A percentile compares a stretch with the other conserved stretches of the same genome.
Evolutionary conservation across 805 yeast genomes (phyloP).

Genomic region (Saccharomycopsis schoenii): DNA sequence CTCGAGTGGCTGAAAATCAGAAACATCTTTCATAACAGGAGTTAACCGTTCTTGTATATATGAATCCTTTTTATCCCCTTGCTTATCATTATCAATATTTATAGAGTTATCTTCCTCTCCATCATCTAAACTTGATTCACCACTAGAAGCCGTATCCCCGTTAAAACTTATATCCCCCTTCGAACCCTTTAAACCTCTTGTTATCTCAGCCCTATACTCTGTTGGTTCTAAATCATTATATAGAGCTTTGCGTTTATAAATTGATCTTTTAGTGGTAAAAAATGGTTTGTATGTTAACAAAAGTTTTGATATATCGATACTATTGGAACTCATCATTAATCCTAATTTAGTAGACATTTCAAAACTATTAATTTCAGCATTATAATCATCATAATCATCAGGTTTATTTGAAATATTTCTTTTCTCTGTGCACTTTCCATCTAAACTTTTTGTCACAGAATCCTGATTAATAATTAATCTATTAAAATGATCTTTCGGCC

Average conservation of each 20-base stretch:
- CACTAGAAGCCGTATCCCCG: not conserved
- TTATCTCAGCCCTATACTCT: not conserved
- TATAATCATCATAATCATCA: not conserved
- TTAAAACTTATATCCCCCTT: not conserved
- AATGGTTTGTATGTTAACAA: not conserved
- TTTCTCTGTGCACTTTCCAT: not conserved
- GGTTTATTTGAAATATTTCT: too few relatives aligned
- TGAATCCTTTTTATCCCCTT: not conserved
- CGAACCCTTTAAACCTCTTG: not conserved
- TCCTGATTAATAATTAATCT: not conserved
- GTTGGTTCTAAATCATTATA: not conserved
- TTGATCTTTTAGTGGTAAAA: not conserved
- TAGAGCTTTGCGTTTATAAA: not conserved
- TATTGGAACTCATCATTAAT: not conserved
- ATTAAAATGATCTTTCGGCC: not conserved
- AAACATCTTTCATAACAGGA: slow-evolving; percentile 1
- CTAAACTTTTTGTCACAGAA: not conserved
- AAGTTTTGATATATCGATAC: not conserved
- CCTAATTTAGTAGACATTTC: not conserved
- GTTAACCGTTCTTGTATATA: not conserved
- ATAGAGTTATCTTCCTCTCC: not conserved
- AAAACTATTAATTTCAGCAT: not conserved
- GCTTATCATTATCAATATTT: not conserved
- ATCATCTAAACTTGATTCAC: not conserved
- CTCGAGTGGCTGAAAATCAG: not conserved